Evolutionary conservation across 2,329 filamentous ascomycete species (phyloP).

Genomic region (Capronia americana): DNA sequence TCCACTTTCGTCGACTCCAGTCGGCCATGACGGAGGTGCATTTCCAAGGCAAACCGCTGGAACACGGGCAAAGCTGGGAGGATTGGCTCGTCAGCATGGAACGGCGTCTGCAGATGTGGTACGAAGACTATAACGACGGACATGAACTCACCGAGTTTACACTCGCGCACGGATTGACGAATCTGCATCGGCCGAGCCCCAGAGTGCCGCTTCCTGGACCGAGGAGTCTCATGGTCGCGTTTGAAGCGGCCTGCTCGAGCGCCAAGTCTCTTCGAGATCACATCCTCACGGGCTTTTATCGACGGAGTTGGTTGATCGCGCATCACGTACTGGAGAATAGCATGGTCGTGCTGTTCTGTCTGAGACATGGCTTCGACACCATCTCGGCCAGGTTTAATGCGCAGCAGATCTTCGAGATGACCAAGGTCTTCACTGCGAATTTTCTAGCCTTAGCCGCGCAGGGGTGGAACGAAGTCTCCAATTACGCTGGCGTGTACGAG

Average conservation of each 20-base stretch:
- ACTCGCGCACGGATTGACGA: slow-evolving; percentile 39
- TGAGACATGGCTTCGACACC: slow-evolving; percentile 43
- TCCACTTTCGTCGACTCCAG: slow-evolving; percentile 40
- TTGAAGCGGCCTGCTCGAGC: slow-evolving; percentile 40
- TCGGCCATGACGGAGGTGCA: slow-evolving; percentile 43
- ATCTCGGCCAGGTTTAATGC: slow-evolving; percentile 42
- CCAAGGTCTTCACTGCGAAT: slow-evolving; percentile 45
- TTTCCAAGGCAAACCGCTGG: slow-evolving; percentile 41
- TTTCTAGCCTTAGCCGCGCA: slow-evolving; percentile 44
- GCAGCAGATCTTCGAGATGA: slow-evolving; percentile 44
- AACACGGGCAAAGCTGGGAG: slow-evolving; percentile 40
- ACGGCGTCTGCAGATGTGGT: slow-evolving; percentile 38
- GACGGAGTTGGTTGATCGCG: slow-evolving; percentile 41
- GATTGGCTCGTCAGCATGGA: slow-evolving; percentile 42
- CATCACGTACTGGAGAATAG: slow-evolving; percentile 41
- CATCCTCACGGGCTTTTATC: slow-evolving; percentile 41
- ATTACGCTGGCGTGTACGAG: slow-evolving; percentile 43
- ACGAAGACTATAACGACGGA: slow-evolving; percentile 40
- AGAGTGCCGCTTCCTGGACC: slow-evolving; percentile 38
- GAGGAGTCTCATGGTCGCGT: slow-evolving; percentile 41
- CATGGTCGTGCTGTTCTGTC: slow-evolving; percentile 44
- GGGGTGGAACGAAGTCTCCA: slow-evolving; percentile 44
- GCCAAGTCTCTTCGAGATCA: slow-evolving; percentile 40
- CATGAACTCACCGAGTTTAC: slow-evolving; percentile 40
- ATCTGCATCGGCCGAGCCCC: slow-evolving; percentile 41